phyloP scores from a whole-genome alignment of 495 filamentous ascomycete genomes.

The Aspergillus coremiiformis region DNA sequence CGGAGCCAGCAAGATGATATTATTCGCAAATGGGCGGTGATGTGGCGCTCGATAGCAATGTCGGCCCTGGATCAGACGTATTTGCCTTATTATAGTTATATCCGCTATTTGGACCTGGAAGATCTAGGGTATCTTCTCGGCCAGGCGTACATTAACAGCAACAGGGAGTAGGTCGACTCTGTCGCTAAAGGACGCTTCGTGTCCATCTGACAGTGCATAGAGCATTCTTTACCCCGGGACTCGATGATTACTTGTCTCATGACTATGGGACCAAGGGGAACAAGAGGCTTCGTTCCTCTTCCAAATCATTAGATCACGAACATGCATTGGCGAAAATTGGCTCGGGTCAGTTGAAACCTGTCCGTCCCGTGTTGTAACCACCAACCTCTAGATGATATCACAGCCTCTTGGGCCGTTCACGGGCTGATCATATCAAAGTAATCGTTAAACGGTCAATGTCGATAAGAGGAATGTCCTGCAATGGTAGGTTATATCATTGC shows the following conservation, averaged over 20 bases:
- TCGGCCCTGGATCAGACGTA: conserved; percentile 57
- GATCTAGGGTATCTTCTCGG: conserved; percentile 53
- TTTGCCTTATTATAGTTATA: conserved; percentile 63
- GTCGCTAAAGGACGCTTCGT: not conserved
- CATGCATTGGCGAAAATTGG: conserved; percentile 15
- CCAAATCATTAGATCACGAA: conserved; percentile 9
- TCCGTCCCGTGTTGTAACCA: not conserved
- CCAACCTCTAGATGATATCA: not conserved
- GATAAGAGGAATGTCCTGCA: conserved; percentile 45
- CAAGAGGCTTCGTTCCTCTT: conserved; percentile 20
- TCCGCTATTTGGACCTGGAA: conserved; percentile 54
- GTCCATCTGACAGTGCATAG: conserved; percentile 13
- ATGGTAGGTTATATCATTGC: conserved; percentile 27
- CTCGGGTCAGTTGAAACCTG: conserved; percentile 9
- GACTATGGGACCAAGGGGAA: conserved; percentile 16
- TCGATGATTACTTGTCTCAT: conserved; percentile 28
- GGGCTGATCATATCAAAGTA: conserved; percentile 22
- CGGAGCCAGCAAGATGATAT: conserved; percentile 14
- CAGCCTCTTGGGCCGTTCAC: not conserved
- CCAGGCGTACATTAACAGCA: conserved; percentile 37
- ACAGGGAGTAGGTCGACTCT: conserved; percentile 24
- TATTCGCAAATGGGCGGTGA: conserved; percentile 46
- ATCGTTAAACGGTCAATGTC: conserved; percentile 42
- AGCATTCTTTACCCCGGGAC: conserved; percentile 44
- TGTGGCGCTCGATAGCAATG: conserved; percentile 64